These are phyloP conservation scores for Pestalotiopsis sp. DNA, from an alignment of 2,329 filamentous ascomycete species.

Conservation along the genomic window DNA sequence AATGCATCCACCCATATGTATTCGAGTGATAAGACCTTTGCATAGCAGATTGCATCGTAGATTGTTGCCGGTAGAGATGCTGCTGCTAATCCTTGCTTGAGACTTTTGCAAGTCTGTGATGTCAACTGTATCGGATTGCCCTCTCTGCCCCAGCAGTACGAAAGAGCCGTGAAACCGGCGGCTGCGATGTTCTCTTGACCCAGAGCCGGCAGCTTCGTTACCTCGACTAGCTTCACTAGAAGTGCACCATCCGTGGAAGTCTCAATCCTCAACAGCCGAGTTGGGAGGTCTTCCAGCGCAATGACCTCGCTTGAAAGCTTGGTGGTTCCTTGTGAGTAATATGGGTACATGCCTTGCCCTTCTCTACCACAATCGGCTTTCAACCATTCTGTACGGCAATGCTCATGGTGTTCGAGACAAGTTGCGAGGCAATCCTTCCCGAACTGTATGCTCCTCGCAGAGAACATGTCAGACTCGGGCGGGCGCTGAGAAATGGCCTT, in stretches of 20 bases:
- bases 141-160: constrained; percentile 4
- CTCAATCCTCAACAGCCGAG: not conserved
- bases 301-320: not conserved
- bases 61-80: constrained; percentile 3
- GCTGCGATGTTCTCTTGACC: not conserved
- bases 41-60: not conserved
- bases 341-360: not conserved
- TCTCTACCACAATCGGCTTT: not conserved
- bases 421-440: not conserved
- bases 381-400: constrained; percentile 2
- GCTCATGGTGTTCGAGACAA: constrained; percentile 3
- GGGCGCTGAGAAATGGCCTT: not conserved
- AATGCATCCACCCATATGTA: constrained; percentile 10
- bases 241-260: not conserved
- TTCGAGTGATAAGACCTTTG: not conserved
- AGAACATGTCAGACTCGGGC: not conserved
- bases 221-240: not conserved
- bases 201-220: not conserved
- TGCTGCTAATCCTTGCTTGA: not conserved
- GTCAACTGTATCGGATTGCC: constrained; percentile 3
- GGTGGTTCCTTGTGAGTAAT: too few relatives aligned
- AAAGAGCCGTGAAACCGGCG: not conserved
- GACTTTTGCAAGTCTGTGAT: not conserved
- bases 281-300: not conserved
- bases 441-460: not conserved